Percentiles rank a stretch among this genome's conserved stretches.
phyloP scores from a whole-genome alignment of 2,329 filamentous ascomycete species.

The Aspergillus texensis region DNA sequence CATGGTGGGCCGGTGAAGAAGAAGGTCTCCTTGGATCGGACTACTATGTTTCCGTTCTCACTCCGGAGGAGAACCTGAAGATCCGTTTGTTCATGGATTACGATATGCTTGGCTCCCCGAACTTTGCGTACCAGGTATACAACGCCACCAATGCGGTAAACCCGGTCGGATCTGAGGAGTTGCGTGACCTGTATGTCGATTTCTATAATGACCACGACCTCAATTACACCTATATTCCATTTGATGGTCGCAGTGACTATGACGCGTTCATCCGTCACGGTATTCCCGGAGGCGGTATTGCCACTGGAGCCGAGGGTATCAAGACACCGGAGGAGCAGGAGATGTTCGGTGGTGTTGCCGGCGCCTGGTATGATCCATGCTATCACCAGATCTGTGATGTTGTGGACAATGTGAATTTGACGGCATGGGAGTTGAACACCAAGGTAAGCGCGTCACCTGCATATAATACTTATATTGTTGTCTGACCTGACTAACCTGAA shows the following conservation, averaged over 20 bases:
- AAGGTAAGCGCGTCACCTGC: constrained; percentile 37
- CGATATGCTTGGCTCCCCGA: constrained; percentile 68
- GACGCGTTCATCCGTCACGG: constrained; percentile 72
- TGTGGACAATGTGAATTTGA: constrained; percentile 55
- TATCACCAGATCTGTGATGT: constrained; percentile 59
- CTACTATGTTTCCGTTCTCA: constrained; percentile 56
- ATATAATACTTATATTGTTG: background rate
- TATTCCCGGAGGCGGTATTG: constrained; percentile 74
- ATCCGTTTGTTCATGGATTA: constrained; percentile 70
- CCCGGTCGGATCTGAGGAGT: constrained; percentile 66
- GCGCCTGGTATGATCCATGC: constrained; percentile 56
- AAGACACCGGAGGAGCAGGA: constrained; percentile 69
- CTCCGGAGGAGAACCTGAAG: constrained; percentile 55
- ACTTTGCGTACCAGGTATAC: constrained; percentile 59
- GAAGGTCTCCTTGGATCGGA: constrained; percentile 63
- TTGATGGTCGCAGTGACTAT: constrained; percentile 80
- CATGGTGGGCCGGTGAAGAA: constrained; percentile 66
- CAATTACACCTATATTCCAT: constrained; percentile 72
- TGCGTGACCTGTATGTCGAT: constrained; percentile 67
- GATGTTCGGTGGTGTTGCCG: constrained; percentile 70
- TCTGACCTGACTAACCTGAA: background rate
- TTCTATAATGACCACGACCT: constrained; percentile 66
- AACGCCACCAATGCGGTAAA: constrained; percentile 59
- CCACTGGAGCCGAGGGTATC: constrained; percentile 74
- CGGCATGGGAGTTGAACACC: constrained; percentile 58